phyloP scores from a whole-genome alignment of 108 stramenopile species.

The Licmophora abbreviata region DNA sequence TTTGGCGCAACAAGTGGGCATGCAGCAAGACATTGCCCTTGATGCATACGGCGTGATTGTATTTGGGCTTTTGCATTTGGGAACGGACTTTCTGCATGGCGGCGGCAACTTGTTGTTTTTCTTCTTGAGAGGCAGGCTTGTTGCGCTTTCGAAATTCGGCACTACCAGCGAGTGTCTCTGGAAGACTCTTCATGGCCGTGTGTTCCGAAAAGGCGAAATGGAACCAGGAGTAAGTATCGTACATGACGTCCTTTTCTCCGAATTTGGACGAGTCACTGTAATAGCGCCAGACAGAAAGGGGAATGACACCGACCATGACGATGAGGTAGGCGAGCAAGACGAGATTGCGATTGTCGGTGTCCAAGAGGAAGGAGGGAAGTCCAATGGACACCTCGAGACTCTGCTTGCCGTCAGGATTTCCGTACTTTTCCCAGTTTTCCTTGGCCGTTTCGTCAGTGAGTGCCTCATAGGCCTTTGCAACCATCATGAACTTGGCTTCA shows the following conservation, averaged over 20 bases:
- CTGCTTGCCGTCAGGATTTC: conserved; percentile 98
- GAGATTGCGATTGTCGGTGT: conserved; percentile 83
- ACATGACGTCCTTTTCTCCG: conserved; percentile 98
- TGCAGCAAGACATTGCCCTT: conserved; percentile 96
- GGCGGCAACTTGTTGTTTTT: conserved; percentile 56
- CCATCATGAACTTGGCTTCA: conserved; percentile 94
- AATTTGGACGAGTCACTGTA: conserved; percentile 92
- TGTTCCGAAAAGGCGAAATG: conserved; percentile 81
- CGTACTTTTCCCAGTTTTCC: conserved; percentile 94
- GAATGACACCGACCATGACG: conserved; percentile 94
- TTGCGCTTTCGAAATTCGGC: conserved; percentile 86
- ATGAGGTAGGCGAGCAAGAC: conserved; percentile 92
- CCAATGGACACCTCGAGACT: conserved; percentile 93
- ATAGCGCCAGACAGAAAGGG: conserved; percentile 84
- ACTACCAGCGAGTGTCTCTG: conserved; percentile 79
- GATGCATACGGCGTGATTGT: conserved; percentile 76
- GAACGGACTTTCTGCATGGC: conserved; percentile 41
- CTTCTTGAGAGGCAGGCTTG: conserved; percentile 48
- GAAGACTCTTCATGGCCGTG: conserved; percentile 64
- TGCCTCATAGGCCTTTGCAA: conserved; percentile 93
- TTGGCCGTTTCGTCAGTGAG: conserved; percentile 83
- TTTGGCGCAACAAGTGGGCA: conserved; percentile 74
- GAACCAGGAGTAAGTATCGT: conserved; percentile 93
- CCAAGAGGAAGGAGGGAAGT: conserved; percentile 88
- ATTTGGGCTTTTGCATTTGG: conserved; percentile 88